Base-by-base conservation (phyloP, 345 rosid genomes). In the Psidium guajava region DNA sequence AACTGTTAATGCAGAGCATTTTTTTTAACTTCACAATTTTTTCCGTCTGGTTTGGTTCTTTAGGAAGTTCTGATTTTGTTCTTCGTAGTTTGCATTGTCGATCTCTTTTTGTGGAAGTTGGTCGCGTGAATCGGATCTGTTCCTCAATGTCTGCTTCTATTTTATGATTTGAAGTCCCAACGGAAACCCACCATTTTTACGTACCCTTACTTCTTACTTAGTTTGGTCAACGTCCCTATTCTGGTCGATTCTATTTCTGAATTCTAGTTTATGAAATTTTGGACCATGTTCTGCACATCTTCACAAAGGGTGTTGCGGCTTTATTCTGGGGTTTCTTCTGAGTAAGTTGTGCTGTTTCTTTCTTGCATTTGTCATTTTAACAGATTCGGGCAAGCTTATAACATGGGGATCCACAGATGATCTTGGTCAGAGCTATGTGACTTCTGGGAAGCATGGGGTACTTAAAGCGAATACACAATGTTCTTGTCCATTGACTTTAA, bases 391-490 rank as follows among this genome's bases (percentile, higher is more conserved):
- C 88, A 96, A 94, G 96, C 98, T 98, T 49, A 94, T 98, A 74
- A 96, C 99, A 20, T 98, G 99, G 99, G 99, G 99, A 55, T 98
- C 99, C 58, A 92, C 99, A 18, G 99, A 95, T 90, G 99, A 98
- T 92, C 90, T 95, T 54, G 99, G 99, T 88, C 99, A 98, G 90
- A 96, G 99, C 95, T 98, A 98, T 77, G 89, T 98, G 53, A 93
- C 99, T 69, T 92, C 99, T 2, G 99, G 99, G 90, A 96, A 96
- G 89, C 99, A 98, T 58, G 98, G 98, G 97, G 99, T 98, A 90
- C 84, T 69, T 32, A 69, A 69, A 64, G 44, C 75, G 24, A 69
- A 36, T 77, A 55, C 54, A 47, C 75, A 69, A 83, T 54, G 84
- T 84, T 85, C 42, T 42, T 8, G 54, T 51, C 87, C 57, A 58